Percentiles rank a stretch among this genome's conserved stretches.
These are phyloP conservation scores for Prototheca stagnorum DNA, from an alignment of 163 green algal species.

Conservation along the genomic window DNA sequence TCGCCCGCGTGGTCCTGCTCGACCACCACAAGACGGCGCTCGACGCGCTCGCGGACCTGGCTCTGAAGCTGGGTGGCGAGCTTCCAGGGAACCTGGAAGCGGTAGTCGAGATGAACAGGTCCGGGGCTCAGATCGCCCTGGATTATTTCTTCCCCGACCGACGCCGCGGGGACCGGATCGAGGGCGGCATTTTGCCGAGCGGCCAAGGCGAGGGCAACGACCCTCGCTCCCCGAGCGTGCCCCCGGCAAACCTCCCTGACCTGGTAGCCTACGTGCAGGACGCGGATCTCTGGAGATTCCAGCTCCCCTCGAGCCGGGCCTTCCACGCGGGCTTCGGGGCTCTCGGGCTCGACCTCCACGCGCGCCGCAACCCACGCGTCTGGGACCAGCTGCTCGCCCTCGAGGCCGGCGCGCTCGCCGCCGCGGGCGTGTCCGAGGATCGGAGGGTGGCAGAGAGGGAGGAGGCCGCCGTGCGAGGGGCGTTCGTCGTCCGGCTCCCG, in stretches of 20 bases:
- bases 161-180: too few relatives aligned
- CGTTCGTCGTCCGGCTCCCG: constrained; percentile 23
- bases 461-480: constrained; percentile 3
- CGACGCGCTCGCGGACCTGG: constrained; percentile 30
- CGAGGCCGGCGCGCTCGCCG: constrained; percentile 14
- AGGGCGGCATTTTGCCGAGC: too few relatives aligned
- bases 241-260: too few relatives aligned
- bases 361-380: constrained; percentile 24
- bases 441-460: constrained; percentile 19
- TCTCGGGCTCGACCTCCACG: constrained; percentile 34
- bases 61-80: too few relatives aligned
- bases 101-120: constrained; percentile 42
- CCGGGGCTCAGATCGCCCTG: constrained; percentile 37
- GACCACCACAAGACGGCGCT: constrained; percentile 64
- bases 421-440: constrained; percentile 10
- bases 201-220: too few relatives aligned
- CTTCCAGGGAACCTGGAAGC: constrained; percentile 38
- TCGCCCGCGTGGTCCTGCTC: constrained; percentile 30
- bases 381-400: constrained; percentile 33
- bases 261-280: constrained; percentile 55
- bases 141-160: constrained; percentile 46
- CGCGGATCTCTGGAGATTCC: constrained; percentile 54
- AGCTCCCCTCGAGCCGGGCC: constrained; percentile 30
- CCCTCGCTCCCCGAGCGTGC: too few relatives aligned
- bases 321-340: constrained; percentile 36